Evolutionary conservation across 2,329 filamentous ascomycete genomes (phyloP).

Genomic region (Cladosporium oxysporum): DNA sequence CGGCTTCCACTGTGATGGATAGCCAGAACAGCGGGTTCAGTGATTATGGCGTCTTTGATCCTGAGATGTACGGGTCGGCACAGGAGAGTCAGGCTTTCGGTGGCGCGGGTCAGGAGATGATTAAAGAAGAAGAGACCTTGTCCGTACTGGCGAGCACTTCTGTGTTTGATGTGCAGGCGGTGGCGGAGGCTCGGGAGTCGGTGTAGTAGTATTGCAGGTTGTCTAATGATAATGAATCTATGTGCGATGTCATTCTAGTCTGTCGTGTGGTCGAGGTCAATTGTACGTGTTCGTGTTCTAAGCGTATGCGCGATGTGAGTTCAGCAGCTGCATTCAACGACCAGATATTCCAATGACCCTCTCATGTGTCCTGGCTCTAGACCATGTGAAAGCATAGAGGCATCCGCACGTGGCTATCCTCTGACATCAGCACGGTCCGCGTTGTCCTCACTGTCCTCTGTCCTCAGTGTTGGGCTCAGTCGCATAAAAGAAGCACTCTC

Average conservation of each 20-base stretch:
- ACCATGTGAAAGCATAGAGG: background rate
- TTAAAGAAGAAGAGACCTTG: slow-evolving; percentile 21
- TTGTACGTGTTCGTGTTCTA: background rate
- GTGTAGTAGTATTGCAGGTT: background rate
- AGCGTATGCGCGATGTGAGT: background rate
- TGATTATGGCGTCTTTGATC: slow-evolving; percentile 22
- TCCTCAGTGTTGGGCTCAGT: background rate
- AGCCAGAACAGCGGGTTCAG: slow-evolving; percentile 8
- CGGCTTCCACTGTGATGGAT: background rate
- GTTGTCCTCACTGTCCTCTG: background rate
- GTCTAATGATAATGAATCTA: background rate
- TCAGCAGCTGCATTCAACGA: background rate
- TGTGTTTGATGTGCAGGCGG: background rate
- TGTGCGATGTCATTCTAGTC: background rate
- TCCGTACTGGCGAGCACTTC: background rate
- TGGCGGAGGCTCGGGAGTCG: background rate
- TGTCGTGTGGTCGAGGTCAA: background rate
- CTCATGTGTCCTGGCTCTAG: background rate
- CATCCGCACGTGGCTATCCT: background rate
- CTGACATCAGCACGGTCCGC: background rate
- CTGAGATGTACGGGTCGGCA: slow-evolving; percentile 20
- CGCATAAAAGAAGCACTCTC: background rate
- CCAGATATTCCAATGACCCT: background rate
- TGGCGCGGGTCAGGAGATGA: slow-evolving; percentile 25
- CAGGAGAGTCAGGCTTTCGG: slow-evolving; percentile 26